Base-by-base conservation (phyloP, 139 green algal genomes). In the Auxenochlorella pyrenoidosa region DNA sequence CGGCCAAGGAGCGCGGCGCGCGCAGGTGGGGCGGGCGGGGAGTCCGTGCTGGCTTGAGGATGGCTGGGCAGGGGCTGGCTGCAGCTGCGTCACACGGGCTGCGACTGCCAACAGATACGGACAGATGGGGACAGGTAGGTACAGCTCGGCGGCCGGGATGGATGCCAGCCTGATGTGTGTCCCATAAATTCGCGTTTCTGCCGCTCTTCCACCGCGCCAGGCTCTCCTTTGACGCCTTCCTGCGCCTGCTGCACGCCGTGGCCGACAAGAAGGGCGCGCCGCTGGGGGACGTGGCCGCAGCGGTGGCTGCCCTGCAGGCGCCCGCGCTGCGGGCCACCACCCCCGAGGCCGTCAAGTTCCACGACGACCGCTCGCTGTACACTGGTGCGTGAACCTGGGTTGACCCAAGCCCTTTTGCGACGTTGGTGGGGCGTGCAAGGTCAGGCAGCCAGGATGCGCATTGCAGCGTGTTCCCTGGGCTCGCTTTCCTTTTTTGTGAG, bases 291-390 rank as follows among this genome's bases (percentile, higher is more conserved):
- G 80, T 85, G 80, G 60, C 58, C 2, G 40, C 36, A 10, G 60
- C 63, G 28, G 60, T 85, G 59, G 63, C 40, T 1, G 40, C 5
- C 22, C 28, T 85, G 80, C 40, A 47, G 80, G 80, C 40, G 38
- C 80, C 80, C 2, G 26, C 32, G 36, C 21, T 41, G 63, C 40
- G 63, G 13, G 80, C 40, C 80, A 85, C 80, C 30, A 75, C 66
- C 30, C 80, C 80, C 1, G 80, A 85, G 38, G 32, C 44, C 0
- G 63, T 77, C 15, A 51, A 51, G 34, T 76, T 41, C 22, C 80
- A 85, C 41, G 80, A 85, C 40, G 80, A 85, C 80, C 44, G 44
- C 36, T 75, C 60, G 12, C 60, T 15, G 10, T 85, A 85, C 80
- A 85, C 80, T 21, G 80, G 80, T 58, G 24, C 19, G 80, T 36